A percentile compares a stretch with the other conserved stretches of the same genome.
Evolutionary conservation across 345 rosid genomes (phyloP).

Genomic region (Firmiana major): DNA sequence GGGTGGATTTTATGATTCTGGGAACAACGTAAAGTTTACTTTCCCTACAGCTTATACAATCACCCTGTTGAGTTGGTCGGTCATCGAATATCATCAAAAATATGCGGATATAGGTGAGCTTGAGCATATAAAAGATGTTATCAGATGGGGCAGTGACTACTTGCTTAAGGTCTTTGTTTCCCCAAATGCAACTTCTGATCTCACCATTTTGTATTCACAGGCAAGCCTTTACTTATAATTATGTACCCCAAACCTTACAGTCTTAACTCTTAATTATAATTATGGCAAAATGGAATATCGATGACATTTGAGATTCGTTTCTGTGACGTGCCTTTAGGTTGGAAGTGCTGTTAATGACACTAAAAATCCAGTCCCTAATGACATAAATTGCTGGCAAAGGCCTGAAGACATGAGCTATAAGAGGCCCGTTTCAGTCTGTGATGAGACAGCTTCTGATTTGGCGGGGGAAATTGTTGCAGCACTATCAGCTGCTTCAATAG

Average conservation of each 20-base stretch:
- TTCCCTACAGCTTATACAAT: constrained; percentile 57
- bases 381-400: constrained; percentile 59
- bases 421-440: constrained; percentile 44
- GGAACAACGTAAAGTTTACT: constrained; percentile 55
- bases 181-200: constrained; percentile 25
- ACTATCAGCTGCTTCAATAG: constrained; percentile 55
- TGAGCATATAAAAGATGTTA: constrained; percentile 54
- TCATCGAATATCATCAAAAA: constrained; percentile 54
- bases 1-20: constrained; percentile 68
- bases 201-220: constrained; percentile 47
- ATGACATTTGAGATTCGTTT: constrained; percentile 1
- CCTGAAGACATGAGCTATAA: constrained; percentile 60
- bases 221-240: constrained; percentile 24
- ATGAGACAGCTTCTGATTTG: constrained; percentile 41
- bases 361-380: constrained; percentile 17
- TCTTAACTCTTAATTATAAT: neutral
- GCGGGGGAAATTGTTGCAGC: constrained; percentile 58
- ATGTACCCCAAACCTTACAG: neutral
- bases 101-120: constrained; percentile 50
- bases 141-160: constrained; percentile 58
- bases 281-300: neutral
- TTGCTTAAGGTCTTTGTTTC: constrained; percentile 47
- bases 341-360: constrained; percentile 35
- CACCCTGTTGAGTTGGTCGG: constrained; percentile 62
- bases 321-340: constrained; percentile 32